Base-by-base conservation (phyloP, 352 stramenopile genomes). In the Phytopythium sindhum region DNA sequence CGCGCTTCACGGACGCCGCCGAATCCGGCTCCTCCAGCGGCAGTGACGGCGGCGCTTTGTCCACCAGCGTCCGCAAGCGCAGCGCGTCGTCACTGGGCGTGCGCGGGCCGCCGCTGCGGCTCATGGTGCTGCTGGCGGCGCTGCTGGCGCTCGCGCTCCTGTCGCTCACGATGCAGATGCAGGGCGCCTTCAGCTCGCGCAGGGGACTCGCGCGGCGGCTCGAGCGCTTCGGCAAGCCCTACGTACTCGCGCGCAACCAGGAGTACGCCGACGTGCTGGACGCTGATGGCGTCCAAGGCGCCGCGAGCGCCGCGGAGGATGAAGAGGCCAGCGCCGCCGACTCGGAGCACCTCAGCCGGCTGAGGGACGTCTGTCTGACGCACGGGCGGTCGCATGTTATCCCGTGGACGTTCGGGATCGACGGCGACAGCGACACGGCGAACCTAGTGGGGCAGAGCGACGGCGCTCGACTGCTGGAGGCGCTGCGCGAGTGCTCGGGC, bases 401-500 rank as follows among this genome's bases (percentile, higher is more conserved):
- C 26, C 66, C 72, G 44, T 80, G 63, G 61, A 41, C 54, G 41
- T 75, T 70, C 41, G 70, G 70, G 17, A 24, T 33, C 26, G 62
- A 51, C 24, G 63, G 67, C 19, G 45, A n/a, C 17, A 48, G 63
- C 21, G 29, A 63, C 41, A 42, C 48, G n/a, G 45, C 57, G 44
- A 42, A 60, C 19, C 37, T 84, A 50, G 44, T 88, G 3, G 61
- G 78, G 24, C 55, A 72, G 50, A 67, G 67, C 59, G 73, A 88
- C 33, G 66, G 78, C n/a, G 54, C 66, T 11, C 35, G 75, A 24
- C 55, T 90, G 47, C 62, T 90, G 42, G 57, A 80, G 14, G 76
- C 75, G 53, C 51, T 92, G 47, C 65, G 72, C 2, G 57, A 76
- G 21, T 91, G 84, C 48, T 65, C 72, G 0, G 79, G 85, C 58